These are phyloP conservation scores for Trichoderma aggressivum DNA, from an alignment of 2,329 filamentous ascomycete species.

Conservation along the genomic window DNA sequence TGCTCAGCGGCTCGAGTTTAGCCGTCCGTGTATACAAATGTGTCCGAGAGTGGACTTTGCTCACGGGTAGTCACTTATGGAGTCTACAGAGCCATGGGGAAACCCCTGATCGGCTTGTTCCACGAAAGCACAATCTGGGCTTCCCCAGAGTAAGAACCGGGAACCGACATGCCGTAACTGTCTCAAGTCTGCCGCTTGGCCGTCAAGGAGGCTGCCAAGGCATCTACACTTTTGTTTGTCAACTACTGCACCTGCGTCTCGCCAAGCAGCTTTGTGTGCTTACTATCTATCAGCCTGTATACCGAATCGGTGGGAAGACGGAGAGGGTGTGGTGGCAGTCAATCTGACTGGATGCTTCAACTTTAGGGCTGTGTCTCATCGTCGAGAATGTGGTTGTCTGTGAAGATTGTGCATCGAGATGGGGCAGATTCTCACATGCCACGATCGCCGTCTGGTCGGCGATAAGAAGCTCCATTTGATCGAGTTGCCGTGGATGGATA, in stretches of 20 bases:
- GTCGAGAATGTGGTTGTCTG: neutral
- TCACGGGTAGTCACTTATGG: neutral
- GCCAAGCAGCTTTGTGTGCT: neutral
- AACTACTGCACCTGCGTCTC: neutral
- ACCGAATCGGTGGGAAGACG: neutral
- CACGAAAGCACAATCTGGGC: neutral
- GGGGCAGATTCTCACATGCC: neutral
- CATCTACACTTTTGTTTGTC: neutral
- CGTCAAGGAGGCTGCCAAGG: neutral
- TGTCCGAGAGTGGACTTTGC: neutral
- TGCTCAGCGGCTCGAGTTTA: neutral
- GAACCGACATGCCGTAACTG: neutral
- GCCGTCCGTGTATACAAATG: neutral
- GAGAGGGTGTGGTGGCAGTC: slow-evolving; percentile 2
- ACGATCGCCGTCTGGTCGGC: neutral
- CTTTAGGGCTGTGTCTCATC: neutral
- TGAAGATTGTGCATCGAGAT: neutral
- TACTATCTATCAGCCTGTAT: neutral
- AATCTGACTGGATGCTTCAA: neutral
- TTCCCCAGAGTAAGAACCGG: neutral
- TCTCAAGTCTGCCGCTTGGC: neutral
- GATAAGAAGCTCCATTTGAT: neutral
- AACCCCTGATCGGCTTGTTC: neutral
- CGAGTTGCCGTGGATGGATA: neutral
- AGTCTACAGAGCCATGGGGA: neutral